Evolutionary conservation across 2,329 filamentous ascomycete species (phyloP).

Genomic region (Zymoseptoria pseudotritici): DNA sequence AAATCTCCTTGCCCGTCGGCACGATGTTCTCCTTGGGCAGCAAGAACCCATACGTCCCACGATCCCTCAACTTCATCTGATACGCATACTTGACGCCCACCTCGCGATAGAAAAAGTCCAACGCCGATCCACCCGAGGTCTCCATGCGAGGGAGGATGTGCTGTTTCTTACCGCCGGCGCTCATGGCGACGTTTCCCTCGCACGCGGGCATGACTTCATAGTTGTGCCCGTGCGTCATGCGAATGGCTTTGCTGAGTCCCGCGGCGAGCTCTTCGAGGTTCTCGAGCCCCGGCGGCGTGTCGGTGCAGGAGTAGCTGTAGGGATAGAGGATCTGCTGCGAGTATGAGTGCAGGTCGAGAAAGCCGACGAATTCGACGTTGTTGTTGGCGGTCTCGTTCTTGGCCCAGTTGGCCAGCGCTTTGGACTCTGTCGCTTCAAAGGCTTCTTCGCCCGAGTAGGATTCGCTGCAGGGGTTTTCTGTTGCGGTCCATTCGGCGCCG

Average conservation of each 20-base stretch:
- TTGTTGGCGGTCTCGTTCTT: constrained; percentile 65
- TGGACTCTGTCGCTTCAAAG: constrained; percentile 76
- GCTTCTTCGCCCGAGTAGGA: constrained; percentile 76
- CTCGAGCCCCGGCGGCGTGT: constrained; percentile 75
- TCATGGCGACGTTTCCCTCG: constrained; percentile 58
- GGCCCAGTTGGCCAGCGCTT: constrained; percentile 71
- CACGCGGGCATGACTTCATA: constrained; percentile 72
- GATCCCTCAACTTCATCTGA: constrained; percentile 89
- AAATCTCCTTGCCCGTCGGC: constrained; percentile 80
- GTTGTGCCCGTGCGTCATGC: constrained; percentile 60
- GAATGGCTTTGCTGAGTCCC: constrained; percentile 82
- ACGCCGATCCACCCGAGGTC: constrained; percentile 70
- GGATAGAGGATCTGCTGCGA: constrained; percentile 92
- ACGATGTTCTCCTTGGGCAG: constrained; percentile 80
- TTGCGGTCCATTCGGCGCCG: constrained; percentile 72
- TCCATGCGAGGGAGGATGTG: constrained; percentile 53
- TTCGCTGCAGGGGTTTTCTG: constrained; percentile 80
- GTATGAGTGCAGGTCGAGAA: constrained; percentile 89
- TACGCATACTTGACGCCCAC: constrained; percentile 76
- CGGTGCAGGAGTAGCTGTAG: constrained; percentile 75
- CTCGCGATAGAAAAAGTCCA: constrained; percentile 95
- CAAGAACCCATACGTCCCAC: constrained; percentile 88
- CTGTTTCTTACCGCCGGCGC: constrained; percentile 26
- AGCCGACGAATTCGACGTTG: constrained; percentile 70
- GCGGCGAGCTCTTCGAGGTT: constrained; percentile 85